Percentiles rank a stretch among this genome's conserved stretches.
Evolutionary conservation across 257 asterid species (phyloP).

Genomic region (Schizonepeta tenuifolia): DNA sequence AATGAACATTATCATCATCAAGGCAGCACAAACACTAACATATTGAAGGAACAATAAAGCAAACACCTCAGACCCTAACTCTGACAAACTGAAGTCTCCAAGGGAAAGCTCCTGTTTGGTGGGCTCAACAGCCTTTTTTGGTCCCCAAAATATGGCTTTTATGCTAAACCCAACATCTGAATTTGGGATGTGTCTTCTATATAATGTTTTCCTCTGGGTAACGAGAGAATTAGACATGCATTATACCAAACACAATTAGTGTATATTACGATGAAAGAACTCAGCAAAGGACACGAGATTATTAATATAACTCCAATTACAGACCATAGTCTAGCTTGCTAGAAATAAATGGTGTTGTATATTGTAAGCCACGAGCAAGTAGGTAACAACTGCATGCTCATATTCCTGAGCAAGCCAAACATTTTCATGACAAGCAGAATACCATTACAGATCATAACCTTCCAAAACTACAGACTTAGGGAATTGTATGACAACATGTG

Average conservation of each 20-base stretch:
- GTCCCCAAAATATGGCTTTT: conserved; percentile 82
- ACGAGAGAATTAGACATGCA: conserved; percentile 25
- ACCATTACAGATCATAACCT: not conserved
- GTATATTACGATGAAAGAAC: conserved; percentile 17
- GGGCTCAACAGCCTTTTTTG: conserved; percentile 66
- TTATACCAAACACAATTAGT: not conserved
- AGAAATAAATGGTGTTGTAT: not conserved
- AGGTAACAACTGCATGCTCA: conserved; percentile 1
- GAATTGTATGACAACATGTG: not conserved
- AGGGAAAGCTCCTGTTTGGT: conserved; percentile 53
- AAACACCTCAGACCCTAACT: conserved; percentile 60
- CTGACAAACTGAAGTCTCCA: conserved; percentile 70
- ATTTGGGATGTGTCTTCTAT: conserved; percentile 31
- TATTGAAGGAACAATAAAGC: conserved; percentile 22
- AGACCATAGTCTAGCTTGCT: not conserved
- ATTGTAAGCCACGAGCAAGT: conserved; percentile 13
- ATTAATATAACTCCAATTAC: conserved; percentile 1
- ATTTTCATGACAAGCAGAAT: not conserved
- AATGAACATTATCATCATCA: conserved; percentile 13
- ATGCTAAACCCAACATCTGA: conserved; percentile 42
- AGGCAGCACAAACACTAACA: conserved; percentile 11
- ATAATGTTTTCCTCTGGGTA: conserved; percentile 52
- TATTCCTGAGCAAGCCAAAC: not conserved
- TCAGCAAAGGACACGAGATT: conserved; percentile 12
- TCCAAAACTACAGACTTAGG: not conserved